These are phyloP conservation scores for Alternaria infectoria DNA, from an alignment of 2,329 filamentous ascomycete species.

Conservation along the genomic window DNA sequence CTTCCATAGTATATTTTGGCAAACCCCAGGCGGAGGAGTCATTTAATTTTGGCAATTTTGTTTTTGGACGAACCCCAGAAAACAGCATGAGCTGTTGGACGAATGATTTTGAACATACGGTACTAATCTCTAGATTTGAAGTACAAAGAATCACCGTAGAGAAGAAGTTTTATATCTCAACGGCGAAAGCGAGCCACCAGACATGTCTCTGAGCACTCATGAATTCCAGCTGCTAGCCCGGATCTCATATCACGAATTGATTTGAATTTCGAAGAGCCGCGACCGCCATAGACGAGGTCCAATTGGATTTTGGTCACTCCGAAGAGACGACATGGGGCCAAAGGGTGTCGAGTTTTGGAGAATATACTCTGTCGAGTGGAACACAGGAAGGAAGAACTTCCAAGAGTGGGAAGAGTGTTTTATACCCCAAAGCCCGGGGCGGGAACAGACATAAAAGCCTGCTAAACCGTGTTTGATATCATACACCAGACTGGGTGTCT, in stretches of 20 bases:
- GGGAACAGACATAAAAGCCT: background rate
- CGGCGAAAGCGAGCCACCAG: background rate
- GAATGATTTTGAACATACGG: background rate
- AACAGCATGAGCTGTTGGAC: background rate
- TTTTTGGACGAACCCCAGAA: background rate
- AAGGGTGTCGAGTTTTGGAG: background rate
- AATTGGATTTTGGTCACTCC: background rate
- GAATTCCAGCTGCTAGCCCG: background rate
- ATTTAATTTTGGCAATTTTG: rapidly evolving
- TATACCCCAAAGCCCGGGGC: background rate
- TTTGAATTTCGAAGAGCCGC: too few relatives aligned
- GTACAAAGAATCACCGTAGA: background rate
- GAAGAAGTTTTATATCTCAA: background rate
- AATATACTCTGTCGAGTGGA: background rate
- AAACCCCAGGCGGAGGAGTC: background rate
- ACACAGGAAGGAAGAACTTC: background rate
- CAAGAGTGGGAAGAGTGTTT: rapidly evolving
- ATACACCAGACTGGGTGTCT: background rate
- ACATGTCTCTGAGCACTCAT: background rate
- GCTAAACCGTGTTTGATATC: background rate
- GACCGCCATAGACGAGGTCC: background rate
- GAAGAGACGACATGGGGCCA: background rate
- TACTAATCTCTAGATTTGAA: background rate
- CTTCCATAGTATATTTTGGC: background rate
- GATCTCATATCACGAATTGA: background rate